Evolutionary conservation across 306 rosid species (phyloP).

Genomic region (Betula pendula): DNA sequence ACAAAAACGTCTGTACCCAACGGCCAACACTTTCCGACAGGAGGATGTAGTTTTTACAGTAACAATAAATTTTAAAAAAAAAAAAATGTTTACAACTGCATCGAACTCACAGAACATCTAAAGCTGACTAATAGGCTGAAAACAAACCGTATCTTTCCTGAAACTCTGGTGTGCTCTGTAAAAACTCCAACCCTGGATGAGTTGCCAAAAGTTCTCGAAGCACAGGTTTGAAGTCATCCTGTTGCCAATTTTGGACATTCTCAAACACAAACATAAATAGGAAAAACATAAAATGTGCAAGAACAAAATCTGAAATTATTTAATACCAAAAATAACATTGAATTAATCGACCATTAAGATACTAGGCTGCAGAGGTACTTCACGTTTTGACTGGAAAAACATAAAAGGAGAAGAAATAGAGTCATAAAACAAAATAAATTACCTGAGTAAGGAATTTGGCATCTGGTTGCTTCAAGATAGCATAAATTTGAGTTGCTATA

Average conservation of each 20-base stretch:
- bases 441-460: slow-evolving; percentile 87
- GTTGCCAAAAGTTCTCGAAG: slow-evolving; percentile 93
- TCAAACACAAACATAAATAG: slow-evolving; percentile 24
- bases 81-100: slow-evolving; percentile 1
- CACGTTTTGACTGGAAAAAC: slow-evolving; percentile 15
- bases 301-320: not conserved
- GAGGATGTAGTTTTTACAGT: not conserved
- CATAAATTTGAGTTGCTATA: slow-evolving; percentile 76
- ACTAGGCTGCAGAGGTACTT: slow-evolving; percentile 8
- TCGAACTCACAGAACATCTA: not conserved
- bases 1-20: not conserved
- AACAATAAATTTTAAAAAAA: not conserved
- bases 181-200: slow-evolving; percentile 97
- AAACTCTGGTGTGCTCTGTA: slow-evolving; percentile 98
- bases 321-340: slow-evolving; percentile 7
- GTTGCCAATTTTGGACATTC: slow-evolving; percentile 23
- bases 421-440: slow-evolving; percentile 31
- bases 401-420: slow-evolving; percentile 21
- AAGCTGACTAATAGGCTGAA: slow-evolving; percentile 27
- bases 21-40: not conserved
- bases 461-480: slow-evolving; percentile 84
- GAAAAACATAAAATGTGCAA: slow-evolving; percentile 21
- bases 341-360: slow-evolving; percentile 27
- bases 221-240: slow-evolving; percentile 98
- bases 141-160: slow-evolving; percentile 99